These are phyloP conservation scores for Monilinia laxa DNA, from an alignment of 2,329 filamentous ascomycete species.

Conservation along the genomic window DNA sequence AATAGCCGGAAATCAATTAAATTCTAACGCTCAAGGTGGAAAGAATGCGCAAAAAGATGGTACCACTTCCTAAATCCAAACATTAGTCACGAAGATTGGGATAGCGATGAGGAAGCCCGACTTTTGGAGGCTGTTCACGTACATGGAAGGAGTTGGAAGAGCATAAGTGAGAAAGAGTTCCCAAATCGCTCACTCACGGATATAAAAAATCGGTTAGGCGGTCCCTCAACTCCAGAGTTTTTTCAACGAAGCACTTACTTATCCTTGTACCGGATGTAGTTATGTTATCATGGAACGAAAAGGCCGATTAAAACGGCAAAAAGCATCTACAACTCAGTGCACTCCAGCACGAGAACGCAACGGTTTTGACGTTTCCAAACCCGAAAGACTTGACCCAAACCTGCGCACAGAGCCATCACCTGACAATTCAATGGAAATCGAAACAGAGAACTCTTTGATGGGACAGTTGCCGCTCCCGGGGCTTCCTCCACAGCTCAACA, in stretches of 20 bases:
- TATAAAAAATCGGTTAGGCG: constrained; percentile 18
- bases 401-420: constrained; percentile 13
- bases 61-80: constrained; percentile 20
- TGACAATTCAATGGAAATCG: constrained; percentile 7
- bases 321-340: constrained; percentile 2
- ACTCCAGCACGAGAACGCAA: constrained; percentile 13
- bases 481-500: constrained; percentile 3
- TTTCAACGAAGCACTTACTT: constrained; percentile 8
- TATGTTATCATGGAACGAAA: constrained; percentile 20
- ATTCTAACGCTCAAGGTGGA: background rate
- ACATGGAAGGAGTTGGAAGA: constrained; percentile 20
- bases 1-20: background rate
- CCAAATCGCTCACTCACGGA: constrained; percentile 19
- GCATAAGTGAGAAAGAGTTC: constrained; percentile 20
- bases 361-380: background rate
- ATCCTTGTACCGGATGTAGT: constrained; percentile 7
- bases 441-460: constrained; percentile 17
- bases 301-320: constrained; percentile 14
- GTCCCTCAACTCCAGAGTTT: background rate
- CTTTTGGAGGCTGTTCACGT: constrained; percentile 15
- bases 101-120: constrained; percentile 18
- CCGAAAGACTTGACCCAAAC: constrained; percentile 10
- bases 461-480: constrained; percentile 10
- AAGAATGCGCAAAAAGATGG: constrained; percentile 21
- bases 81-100: constrained; percentile 16